Evolutionary conservation across 768 basidiomycete species (phyloP), one percentile per base, ranked within the genome.

Genomic region (Clitopilus passeckerianus): DNA sequence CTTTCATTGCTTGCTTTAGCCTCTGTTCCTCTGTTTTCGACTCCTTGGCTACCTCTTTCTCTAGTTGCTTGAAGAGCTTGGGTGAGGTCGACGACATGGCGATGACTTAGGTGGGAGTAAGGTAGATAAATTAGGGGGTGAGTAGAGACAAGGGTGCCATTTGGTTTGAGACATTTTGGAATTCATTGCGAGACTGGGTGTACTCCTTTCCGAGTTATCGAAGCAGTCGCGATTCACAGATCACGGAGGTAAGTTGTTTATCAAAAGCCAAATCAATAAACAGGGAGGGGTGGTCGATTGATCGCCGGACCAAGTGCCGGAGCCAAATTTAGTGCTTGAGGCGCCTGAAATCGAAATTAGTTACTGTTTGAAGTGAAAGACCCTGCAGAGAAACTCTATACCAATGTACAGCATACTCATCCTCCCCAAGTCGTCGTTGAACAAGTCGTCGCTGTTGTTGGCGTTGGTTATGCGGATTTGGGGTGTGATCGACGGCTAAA

Each of bases 1-100:
- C 82, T 65, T 83, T 85, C 61, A 85, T 61, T 34, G 81, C 77
- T 52, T 79, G 76, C 67, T 84, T 77, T 63, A 89, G 68, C 33
- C 70, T 70, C 53, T 71, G 75, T 57, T 81, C 75, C 66, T 86
- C 85, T 23, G 75, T 71, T 63, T 80, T 82, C 16, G 80, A 79
- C 63, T 87, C 86, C 56, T 75, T 75, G 4, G 72, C 63, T 34
- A 84, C 69, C 16, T 70, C 68, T 58, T 78, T 81, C 66, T 85
- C 81, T 9, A 75, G 61, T 37, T 72, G 70, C 59, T 71, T 72
- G 34, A 73, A 59, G 24, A 70, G 59, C 46, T 70, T 64, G 30
- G 72, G 69, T 16, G 70, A 68, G 15, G 69, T 67, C 18, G 60
- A 35, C 55, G 57, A 54, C 43, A 60, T 41, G 6, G 46, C 10